These are phyloP conservation scores for Neonectria hederae DNA, from an alignment of 2,329 filamentous ascomycete species.

Conservation along the genomic window DNA sequence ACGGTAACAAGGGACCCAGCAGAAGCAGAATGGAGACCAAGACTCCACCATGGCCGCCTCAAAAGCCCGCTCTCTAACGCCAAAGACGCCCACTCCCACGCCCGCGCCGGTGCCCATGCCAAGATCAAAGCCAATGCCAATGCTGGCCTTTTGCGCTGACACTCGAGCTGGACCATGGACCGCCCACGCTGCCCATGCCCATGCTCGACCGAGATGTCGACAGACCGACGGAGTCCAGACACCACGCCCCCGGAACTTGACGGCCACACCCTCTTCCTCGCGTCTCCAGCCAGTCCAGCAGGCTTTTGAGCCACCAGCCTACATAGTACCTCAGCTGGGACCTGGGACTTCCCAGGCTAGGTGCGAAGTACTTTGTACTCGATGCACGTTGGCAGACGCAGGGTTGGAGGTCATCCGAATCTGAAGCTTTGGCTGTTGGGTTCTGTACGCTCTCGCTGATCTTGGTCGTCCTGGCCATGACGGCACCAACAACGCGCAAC, in stretches of 20 bases:
- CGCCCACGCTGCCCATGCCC: conserved; percentile 16
- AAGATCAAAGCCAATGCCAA: conserved; percentile 22
- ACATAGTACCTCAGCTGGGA: background rate
- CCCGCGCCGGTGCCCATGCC: conserved; percentile 9
- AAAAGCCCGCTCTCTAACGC: conserved; percentile 31
- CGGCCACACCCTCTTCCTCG: conserved; percentile 13
- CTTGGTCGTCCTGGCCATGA: conserved; percentile 18
- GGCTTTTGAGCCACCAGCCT: conserved; percentile 1
- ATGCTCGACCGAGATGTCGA: conserved; percentile 6
- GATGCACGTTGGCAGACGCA: background rate
- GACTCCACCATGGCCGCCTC: conserved; percentile 21
- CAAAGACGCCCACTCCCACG: conserved; percentile 14
- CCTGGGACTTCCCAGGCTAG: background rate
- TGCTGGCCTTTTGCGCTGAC: background rate
- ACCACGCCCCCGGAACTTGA: conserved; percentile 2
- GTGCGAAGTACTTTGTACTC: background rate
- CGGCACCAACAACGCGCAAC: conserved; percentile 11
- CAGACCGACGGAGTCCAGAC: conserved; percentile 2
- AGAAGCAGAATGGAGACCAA: conserved; percentile 14
- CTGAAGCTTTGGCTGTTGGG: conserved; percentile 6
- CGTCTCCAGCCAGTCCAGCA: conserved; percentile 7
- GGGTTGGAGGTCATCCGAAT: background rate
- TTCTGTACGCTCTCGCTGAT: conserved; percentile 10
- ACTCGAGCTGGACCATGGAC: background rate
- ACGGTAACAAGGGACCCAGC: conserved; percentile 20